Percentiles rank a stretch among this genome's conserved stretches.
Evolutionary conservation across 768 basidiomycete species (phyloP).

Genomic region (Melanogaster broomeanus): DNA sequence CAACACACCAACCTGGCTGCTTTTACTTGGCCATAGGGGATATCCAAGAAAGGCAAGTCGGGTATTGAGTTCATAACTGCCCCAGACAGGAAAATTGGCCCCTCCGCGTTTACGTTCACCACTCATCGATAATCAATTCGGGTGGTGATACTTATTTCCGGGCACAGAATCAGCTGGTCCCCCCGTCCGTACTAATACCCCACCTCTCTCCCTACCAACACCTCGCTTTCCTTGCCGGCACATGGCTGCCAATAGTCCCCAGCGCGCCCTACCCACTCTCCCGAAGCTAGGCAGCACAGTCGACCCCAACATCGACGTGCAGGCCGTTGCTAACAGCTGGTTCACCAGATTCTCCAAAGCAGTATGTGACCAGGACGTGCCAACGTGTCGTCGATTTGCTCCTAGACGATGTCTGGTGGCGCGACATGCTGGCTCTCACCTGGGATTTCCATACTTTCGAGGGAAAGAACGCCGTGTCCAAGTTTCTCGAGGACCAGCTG

Average conservation of each 20-base stretch:
- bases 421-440: conserved; percentile 61
- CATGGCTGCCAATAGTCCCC: background rate
- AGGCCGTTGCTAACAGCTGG: conserved; percentile 41
- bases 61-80: too few relatives aligned
- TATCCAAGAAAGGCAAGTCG: too few relatives aligned
- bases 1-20: too few relatives aligned
- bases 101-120: too few relatives aligned
- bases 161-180: too few relatives aligned
- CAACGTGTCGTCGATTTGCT: conserved; percentile 36
- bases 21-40: too few relatives aligned
- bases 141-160: too few relatives aligned
- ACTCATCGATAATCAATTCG: too few relatives aligned
- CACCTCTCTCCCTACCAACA: too few relatives aligned
- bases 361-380: conserved; percentile 34
- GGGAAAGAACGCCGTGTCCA: conserved; percentile 38
- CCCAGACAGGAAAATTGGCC: too few relatives aligned
- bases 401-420: conserved; percentile 48
- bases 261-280: conserved; percentile 24
- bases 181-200: too few relatives aligned
- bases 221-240: too few relatives aligned
- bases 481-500: conserved; percentile 52
- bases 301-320: conserved; percentile 37
- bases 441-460: conserved; percentile 65
- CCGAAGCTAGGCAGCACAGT: conserved; percentile 21
- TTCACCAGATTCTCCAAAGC: conserved; percentile 38